These are phyloP conservation scores for Neofusicoccum laricinum DNA, from an alignment of 2,329 filamentous ascomycete genomes.

Conservation along the genomic window DNA sequence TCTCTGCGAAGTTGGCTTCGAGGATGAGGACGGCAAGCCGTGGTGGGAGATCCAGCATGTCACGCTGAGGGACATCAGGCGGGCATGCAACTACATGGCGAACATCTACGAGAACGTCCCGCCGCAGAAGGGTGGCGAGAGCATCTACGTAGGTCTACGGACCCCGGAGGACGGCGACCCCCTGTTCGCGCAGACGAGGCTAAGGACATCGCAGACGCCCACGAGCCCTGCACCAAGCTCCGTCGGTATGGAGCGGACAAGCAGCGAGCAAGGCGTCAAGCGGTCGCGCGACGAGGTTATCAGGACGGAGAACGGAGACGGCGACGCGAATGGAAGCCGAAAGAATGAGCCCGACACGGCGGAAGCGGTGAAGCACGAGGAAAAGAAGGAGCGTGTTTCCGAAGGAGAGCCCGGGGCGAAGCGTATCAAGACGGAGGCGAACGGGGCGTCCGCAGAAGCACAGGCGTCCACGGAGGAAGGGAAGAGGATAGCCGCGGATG, in stretches of 20 bases:
- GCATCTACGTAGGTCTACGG: conserved; percentile 46
- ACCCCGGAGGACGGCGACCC: conserved; percentile 36
- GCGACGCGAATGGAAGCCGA: conserved; percentile 18
- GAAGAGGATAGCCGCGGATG: conserved; percentile 18
- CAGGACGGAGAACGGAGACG: conserved; percentile 18
- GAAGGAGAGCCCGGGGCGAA: conserved; percentile 14
- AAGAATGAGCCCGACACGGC: not conserved
- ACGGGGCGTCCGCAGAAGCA: conserved; percentile 8
- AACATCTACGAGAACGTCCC: conserved; percentile 47
- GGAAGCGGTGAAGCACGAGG: conserved; percentile 8
- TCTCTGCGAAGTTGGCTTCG: conserved; percentile 69
- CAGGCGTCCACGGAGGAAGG: conserved; percentile 1
- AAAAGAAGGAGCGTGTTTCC: not conserved
- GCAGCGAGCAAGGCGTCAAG: conserved; percentile 27
- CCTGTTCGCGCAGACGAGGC: conserved; percentile 27
- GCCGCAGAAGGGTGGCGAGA: conserved; percentile 39
- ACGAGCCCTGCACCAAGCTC: conserved; percentile 21
- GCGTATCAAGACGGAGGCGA: conserved; percentile 17
- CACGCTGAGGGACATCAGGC: conserved; percentile 65
- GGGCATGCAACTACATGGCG: conserved; percentile 73
- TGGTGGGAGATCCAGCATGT: conserved; percentile 87
- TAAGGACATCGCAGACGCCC: conserved; percentile 26
- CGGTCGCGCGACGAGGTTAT: conserved; percentile 20
- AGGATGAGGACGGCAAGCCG: conserved; percentile 67
- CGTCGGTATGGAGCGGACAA: conserved; percentile 22